Evolutionary conservation across 306 rosid genomes (phyloP), one percentile per base, ranked within the genome.

Genomic region (Corylus americana): DNA sequence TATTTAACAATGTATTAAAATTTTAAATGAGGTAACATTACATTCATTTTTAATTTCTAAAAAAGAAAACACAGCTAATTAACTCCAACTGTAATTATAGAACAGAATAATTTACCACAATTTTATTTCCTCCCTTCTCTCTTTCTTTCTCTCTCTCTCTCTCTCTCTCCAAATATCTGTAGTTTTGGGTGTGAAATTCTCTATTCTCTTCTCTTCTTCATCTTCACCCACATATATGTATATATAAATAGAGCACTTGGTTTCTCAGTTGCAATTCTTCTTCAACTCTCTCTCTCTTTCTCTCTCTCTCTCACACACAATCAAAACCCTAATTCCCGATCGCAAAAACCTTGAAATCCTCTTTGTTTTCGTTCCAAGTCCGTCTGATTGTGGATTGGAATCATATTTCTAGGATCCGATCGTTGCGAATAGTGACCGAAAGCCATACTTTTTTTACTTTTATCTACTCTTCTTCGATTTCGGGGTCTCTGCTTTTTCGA

Each of bases 201-300:
- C 35, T 31, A 0, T 31, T 29, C 10, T 55, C 61, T 42, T 62
- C 27, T 44, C 10, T 25, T n/a, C 50, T 25, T n/a, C 50, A 18
- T 61, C 72, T 39, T 70, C 57, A 31, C 27, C 53, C 49, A 61
- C 10, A 27, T 47, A 14, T 71, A 78, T 14, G 75, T 14, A 55
- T 48, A 51, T 14, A 59, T 0, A 62, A 2, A 59, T 64, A 74
- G 82, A 49, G 68, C 53, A 74, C 80, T 77, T 59, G 79, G 81
- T 54, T 58, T 82, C 82, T 68, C 85, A 74, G 86, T 88, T 85
- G 62, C 84, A 75, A 74, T 86, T 83, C 83, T 80, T 76, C 87
- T 81, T 83, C 78, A 49, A 59, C 78, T 48, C 64, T 39, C 57
- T 73, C 13, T 79, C 16, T 61, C 70, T 79, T 17, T 80, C 82